phyloP scores from a whole-genome alignment of 257 asterid genomes.

The Petunia axillaris region DNA sequence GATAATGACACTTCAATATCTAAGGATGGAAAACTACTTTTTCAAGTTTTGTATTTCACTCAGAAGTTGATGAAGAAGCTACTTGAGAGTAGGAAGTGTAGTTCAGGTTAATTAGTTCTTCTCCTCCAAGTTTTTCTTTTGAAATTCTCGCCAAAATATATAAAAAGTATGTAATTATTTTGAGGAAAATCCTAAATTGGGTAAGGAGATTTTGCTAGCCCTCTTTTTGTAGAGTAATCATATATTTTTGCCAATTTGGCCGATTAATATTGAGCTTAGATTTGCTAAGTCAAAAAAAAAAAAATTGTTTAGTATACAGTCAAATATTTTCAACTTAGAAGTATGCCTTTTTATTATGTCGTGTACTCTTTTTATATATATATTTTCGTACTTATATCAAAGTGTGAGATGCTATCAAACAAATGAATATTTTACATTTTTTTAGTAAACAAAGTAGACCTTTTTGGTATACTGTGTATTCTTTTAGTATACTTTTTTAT shows the following conservation, averaged over 20 bases:
- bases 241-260: neutral
- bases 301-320: too few species aligned
- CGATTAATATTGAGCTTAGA: neutral
- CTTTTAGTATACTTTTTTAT: too few species aligned
- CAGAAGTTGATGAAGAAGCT: constrained; percentile 26
- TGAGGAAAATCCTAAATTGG: neutral
- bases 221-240: neutral
- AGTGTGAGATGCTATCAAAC: too few species aligned
- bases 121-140: neutral
- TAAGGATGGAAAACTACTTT: constrained; percentile 38
- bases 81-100: constrained; percentile 18
- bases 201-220: constrained; percentile 20
- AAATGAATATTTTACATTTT: too few species aligned
- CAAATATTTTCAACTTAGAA: too few species aligned
- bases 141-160: neutral
- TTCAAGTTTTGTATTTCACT: constrained; percentile 24
- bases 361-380: too few species aligned
- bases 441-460: too few species aligned
- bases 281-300: neutral
- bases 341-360: too few species aligned
- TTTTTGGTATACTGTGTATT: too few species aligned
- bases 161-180: neutral
- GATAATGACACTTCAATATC: constrained; percentile 93
- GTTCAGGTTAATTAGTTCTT: constrained; percentile 19
- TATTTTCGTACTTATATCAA: too few species aligned